A percentile compares a stretch with the other conserved stretches of the same genome.
These are phyloP conservation scores for Colletotrichum sp. DNA, from an alignment of 2,329 filamentous ascomycete species.

Conservation along the genomic window DNA sequence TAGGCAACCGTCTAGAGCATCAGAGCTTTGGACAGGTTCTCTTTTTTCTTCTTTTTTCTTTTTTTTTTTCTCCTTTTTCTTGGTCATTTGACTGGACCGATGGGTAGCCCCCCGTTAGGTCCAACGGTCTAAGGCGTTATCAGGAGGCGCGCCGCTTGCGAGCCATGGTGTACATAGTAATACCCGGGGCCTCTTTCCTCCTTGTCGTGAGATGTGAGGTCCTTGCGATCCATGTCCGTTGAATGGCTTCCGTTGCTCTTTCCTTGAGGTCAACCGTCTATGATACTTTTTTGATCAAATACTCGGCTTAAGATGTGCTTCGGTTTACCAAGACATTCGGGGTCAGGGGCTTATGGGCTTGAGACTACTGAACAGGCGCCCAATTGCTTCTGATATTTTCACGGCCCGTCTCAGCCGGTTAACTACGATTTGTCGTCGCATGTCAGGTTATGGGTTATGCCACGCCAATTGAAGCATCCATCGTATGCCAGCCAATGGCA, in stretches of 20 bases:
- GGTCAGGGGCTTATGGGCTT: neutral
- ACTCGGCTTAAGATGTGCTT: neutral
- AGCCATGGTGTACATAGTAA: conserved; percentile 11
- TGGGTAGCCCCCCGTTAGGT: neutral
- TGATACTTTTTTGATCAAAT: neutral
- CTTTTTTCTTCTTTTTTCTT: neutral
- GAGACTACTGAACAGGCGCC: neutral
- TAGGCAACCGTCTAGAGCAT: neutral
- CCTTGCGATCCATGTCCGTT: conserved; percentile 10
- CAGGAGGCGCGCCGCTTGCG: neutral
- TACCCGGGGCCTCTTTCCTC: conserved; percentile 22
- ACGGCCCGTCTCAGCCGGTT: neutral
- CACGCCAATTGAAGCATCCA: neutral
- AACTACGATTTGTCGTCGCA: neutral
- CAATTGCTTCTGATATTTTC: neutral
- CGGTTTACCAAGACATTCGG: neutral
- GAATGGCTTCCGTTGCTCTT: neutral
- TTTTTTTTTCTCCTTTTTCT: neutral
- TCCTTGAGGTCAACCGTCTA: neutral
- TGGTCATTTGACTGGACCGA: neutral
- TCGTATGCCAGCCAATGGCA: neutral
- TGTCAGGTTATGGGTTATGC: neutral
- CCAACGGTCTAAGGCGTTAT: neutral
- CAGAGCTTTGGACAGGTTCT: neutral
- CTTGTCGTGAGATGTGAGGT: conserved; percentile 18